Base-by-base conservation (phyloP, 2,329 filamentous ascomycete species). In the Pseudogymnoascus sp. region DNA sequence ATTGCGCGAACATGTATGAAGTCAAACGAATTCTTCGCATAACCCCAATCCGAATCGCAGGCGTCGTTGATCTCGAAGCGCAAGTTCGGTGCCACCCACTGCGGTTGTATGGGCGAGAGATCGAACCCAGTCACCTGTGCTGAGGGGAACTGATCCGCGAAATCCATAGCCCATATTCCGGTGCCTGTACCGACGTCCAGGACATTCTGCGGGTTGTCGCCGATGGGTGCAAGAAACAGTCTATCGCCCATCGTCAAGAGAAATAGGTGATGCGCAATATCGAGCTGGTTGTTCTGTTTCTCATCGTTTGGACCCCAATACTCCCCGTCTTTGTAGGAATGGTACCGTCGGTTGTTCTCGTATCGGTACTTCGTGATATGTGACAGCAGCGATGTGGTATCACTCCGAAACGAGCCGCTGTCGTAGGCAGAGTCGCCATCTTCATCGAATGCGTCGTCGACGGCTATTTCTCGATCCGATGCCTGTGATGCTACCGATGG, bases 21-120 rank as follows among this genome's bases (percentile, higher is more conserved):
- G 71, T 87, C 83, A 66, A 85, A 82, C 62, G 78, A 72, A 64
- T 84, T 78, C 8, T 64, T 60, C 2, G 66, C 66, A 62, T 73
- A 75, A 65, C 75, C 72, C 75, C 75, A 77, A 28, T 68, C 64
- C 14, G 67, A 65, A 36, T 73, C 69, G 20, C 79, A 75, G 33
- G 80, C 81, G 68, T 89, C 85, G 67, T 88, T 85, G 58, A 88
- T 79, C 57, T 85, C 77, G 66, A 88, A 88, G 60, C 80, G 77
- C 64, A 83, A 81, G 66, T 88, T 88, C 47, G 77, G 75, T 0
- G 84, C 83, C 5, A 85, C 78, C 70, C 77, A 77, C 14, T 74
- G 74, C 7, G 72, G 71, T 53, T 73, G 71, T 30, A 71, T 72
- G 30, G 69, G 70, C 12, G 70, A 72, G 25, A 74, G 66, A 43